Percentiles rank a stretch among this genome's conserved stretches.
phyloP scores from a whole-genome alignment of 192 early-diverging fungal species.

The Phycomyces blakesleeanus region DNA sequence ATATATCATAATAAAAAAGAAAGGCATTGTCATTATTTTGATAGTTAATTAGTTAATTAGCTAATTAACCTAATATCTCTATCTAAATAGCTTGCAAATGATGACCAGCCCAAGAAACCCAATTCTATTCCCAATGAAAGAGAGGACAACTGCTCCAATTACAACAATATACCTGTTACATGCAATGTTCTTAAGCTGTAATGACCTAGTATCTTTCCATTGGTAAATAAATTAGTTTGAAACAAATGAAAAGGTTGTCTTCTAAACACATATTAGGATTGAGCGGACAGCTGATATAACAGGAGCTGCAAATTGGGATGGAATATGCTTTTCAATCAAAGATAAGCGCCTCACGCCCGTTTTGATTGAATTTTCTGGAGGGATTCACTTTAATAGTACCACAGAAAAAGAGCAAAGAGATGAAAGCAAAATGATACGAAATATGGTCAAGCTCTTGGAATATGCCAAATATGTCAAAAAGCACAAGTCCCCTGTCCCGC shows the following conservation, averaged over 20 bases:
- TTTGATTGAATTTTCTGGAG: constrained; percentile 5
- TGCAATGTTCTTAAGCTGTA: neutral
- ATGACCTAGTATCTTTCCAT: constrained; percentile 6
- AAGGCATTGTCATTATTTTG: too few species aligned
- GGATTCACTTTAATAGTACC: neutral
- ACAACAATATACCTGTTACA: neutral
- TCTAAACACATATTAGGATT: constrained; percentile 1
- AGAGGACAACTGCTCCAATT: constrained; percentile 3
- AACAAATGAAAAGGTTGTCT: too few species aligned
- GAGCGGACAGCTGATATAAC: neutral
- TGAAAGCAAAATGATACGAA: too few species aligned
- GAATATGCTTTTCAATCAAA: neutral
- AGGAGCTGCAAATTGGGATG: constrained; percentile 6
- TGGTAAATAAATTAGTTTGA: constrained; percentile 6
- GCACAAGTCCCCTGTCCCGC: too few species aligned
- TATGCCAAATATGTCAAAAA: too few species aligned
- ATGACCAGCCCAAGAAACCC: constrained; percentile 1
- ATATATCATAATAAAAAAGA: neutral
- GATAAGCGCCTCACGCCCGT: neutral
- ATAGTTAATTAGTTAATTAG: neutral
- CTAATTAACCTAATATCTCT: too few species aligned
- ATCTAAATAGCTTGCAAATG: constrained; percentile 6
- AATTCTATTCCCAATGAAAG: neutral
- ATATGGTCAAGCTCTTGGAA: too few species aligned
- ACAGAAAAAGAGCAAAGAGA: neutral